These are phyloP conservation scores for Schwanniomyces vanrijiae DNA, from an alignment of 805 yeast genomes.

Conservation along the genomic window DNA sequence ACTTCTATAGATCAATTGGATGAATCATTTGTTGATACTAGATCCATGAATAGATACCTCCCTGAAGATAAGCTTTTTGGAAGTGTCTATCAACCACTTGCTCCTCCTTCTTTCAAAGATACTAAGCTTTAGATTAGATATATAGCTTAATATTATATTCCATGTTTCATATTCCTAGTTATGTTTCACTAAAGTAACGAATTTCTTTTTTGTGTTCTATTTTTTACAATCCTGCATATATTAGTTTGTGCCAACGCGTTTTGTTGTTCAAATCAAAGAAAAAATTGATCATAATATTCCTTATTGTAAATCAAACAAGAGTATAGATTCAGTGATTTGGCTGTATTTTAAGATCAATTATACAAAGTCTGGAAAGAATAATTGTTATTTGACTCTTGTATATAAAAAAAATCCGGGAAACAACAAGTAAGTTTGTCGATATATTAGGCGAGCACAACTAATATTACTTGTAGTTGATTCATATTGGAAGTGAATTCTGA, in stretches of 20 bases:
- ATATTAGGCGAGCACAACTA: background rate
- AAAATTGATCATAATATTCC: background rate
- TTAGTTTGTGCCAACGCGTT: slow-evolving; percentile 4
- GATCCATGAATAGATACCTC: slow-evolving; percentile 43
- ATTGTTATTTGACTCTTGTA: background rate
- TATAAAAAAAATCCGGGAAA: background rate
- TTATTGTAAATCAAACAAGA: background rate
- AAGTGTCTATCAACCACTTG: slow-evolving; percentile 56
- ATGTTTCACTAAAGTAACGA: background rate
- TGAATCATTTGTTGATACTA: slow-evolving; percentile 59
- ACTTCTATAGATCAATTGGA: slow-evolving; percentile 51
- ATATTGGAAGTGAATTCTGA: background rate
- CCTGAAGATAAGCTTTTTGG: slow-evolving; percentile 58
- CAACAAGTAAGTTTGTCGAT: background rate
- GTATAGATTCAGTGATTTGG: background rate
- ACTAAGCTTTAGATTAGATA: slow-evolving; percentile 13
- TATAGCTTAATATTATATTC: background rate
- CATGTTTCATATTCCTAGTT: background rate
- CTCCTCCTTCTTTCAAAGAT: slow-evolving; percentile 49
- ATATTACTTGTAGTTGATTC: background rate
- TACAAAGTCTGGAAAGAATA: background rate
- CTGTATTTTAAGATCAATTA: background rate
- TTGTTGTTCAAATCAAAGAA: slow-evolving; percentile 8
- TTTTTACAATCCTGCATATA: slow-evolving; percentile 1
- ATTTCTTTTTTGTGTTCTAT: background rate